phyloP scores from a whole-genome alignment of 208 protist species.

The Trichomonas vaginalis region DNA sequence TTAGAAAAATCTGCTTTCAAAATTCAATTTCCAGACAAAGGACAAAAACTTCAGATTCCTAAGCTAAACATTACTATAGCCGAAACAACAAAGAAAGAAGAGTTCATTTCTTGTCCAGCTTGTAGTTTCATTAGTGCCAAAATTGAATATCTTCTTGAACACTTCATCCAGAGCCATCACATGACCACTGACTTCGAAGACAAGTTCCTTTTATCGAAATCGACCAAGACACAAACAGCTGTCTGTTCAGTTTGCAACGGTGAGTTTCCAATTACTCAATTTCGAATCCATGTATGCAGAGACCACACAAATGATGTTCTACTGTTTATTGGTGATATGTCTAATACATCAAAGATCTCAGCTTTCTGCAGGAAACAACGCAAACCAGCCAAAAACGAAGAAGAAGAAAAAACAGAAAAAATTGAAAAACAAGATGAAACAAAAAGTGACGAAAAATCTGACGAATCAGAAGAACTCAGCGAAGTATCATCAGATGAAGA shows the following conservation, averaged over 20 bases:
- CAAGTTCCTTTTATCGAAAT: not conserved
- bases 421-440: no score
- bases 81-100: not conserved
- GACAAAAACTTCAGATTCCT: not conserved
- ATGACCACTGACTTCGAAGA: not conserved
- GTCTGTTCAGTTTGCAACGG: not conserved
- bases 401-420: no score
- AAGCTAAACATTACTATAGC: not conserved
- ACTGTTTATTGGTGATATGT: not conserved
- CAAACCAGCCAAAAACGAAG: not conserved
- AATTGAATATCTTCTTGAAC: not conserved
- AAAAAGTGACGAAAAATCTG: not conserved
- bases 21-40: not conserved
- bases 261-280: not conserved
- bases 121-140: not conserved
- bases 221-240: not conserved
- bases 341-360: not conserved
- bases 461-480: not conserved
- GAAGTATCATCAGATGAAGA: not conserved
- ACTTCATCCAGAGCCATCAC: not conserved
- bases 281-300: not conserved
- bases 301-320: not conserved
- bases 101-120: not conserved
- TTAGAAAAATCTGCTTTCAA: not conserved
- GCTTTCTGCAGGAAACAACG: not conserved